Conservation (phyloP, 2,329 filamentous ascomycete species). For the Apiospora aurea region DNA sequence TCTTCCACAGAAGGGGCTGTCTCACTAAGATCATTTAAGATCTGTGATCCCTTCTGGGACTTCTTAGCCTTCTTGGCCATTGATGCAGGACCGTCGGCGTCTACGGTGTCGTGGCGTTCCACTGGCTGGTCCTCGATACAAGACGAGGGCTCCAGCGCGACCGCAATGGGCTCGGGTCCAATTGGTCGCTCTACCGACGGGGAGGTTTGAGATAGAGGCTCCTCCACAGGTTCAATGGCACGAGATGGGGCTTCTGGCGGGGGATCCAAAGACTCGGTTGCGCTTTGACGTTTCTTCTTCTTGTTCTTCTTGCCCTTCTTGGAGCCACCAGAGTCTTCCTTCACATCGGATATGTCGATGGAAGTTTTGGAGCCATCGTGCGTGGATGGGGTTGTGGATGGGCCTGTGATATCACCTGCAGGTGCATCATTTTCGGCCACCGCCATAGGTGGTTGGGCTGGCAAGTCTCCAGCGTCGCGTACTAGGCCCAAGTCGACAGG, state of each 20-base stretch:
- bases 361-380: conserved; percentile 29
- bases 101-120: neutral
- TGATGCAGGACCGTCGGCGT: neutral
- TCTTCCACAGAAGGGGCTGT: neutral
- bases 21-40: conserved; percentile 11
- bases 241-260: conserved; percentile 24
- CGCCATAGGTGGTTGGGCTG: conserved; percentile 31
- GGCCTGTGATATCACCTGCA: conserved; percentile 25
- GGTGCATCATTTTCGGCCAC: conserved; percentile 26
- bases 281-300: conserved; percentile 36
- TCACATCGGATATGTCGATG: conserved; percentile 37
- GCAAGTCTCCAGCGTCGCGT: conserved; percentile 31
- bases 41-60: conserved; percentile 27
- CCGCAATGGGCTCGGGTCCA: conserved; percentile 2
- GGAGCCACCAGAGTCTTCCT: conserved; percentile 36
- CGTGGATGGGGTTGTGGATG: conserved; percentile 31
- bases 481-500: neutral
- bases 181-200: neutral
- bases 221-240: conserved; percentile 26
- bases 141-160: neutral
- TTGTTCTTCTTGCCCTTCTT: conserved; percentile 45
- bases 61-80: conserved; percentile 36
- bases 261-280: conserved; percentile 29
- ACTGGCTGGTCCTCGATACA: neutral
- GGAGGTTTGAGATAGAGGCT: conserved; percentile 26